phyloP scores from a whole-genome alignment of 2,329 filamentous ascomycete genomes.

The Xylariaceae sp. region DNA sequence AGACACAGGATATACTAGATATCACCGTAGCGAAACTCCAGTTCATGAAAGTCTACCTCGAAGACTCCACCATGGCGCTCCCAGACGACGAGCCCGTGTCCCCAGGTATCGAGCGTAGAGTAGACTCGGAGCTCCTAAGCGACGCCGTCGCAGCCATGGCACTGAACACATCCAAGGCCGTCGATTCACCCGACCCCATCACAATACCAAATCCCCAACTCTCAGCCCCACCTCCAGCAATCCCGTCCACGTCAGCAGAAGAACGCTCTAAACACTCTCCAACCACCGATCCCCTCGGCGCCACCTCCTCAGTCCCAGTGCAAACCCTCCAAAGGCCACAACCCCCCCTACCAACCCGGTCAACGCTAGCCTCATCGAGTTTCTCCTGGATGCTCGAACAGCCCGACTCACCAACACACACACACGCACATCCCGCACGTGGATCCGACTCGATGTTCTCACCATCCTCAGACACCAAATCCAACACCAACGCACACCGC shows the following conservation, averaged over 20 bases:
- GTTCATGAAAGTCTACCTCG: slow-evolving; percentile 60
- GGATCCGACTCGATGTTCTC: slow-evolving; percentile 23
- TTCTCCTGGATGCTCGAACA: slow-evolving; percentile 74
- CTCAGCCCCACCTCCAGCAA: neutral
- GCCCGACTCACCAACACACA: slow-evolving; percentile 38
- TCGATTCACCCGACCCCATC: slow-evolving; percentile 14
- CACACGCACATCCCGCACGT: slow-evolving; percentile 9
- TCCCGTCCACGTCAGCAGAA: slow-evolving; percentile 7
- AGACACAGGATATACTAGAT: slow-evolving; percentile 52
- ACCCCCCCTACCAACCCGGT: slow-evolving; percentile 55
- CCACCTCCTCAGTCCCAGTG: slow-evolving; percentile 14
- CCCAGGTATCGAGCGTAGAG: slow-evolving; percentile 5
- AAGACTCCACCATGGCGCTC: slow-evolving; percentile 52
- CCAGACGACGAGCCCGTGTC: slow-evolving; percentile 34
- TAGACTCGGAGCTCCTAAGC: slow-evolving; percentile 21
- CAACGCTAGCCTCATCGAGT: slow-evolving; percentile 67
- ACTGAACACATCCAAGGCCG: slow-evolving; percentile 18
- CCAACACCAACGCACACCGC: slow-evolving; percentile 29
- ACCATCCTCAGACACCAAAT: slow-evolving; percentile 23
- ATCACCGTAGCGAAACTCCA: slow-evolving; percentile 60
- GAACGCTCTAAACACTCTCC: slow-evolving; percentile 6
- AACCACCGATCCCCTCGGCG: slow-evolving; percentile 23
- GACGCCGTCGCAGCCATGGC: slow-evolving; percentile 27
- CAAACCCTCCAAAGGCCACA: slow-evolving; percentile 30
- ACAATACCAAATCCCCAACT: slow-evolving; percentile 5